Conservation (phyloP, 2,329 filamentous ascomycete species). For the Diplodia corticola region DNA sequence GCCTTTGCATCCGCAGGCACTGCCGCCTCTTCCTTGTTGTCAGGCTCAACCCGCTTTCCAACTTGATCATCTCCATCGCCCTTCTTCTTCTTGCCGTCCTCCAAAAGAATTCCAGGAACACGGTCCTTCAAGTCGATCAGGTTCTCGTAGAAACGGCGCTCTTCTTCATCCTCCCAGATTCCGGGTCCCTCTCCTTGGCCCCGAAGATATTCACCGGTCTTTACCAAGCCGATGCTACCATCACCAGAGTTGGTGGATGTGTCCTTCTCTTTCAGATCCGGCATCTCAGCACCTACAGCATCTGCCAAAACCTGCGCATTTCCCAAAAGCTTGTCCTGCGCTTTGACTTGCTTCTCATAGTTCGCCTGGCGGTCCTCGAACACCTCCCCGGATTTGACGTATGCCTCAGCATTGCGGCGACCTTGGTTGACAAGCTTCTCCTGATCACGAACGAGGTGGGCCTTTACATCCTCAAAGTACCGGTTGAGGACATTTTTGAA, state of each 20-base stretch:
- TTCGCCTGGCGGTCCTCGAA: conserved; percentile 96
- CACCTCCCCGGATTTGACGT: conserved; percentile 96
- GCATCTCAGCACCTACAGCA: conserved; percentile 87
- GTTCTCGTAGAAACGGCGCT: conserved; percentile 97
- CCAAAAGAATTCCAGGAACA: conserved; percentile 87
- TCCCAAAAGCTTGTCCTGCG: conserved; percentile 83
- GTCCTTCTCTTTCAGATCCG: conserved; percentile 83
- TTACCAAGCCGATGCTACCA: conserved; percentile 86
- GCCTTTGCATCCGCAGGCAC: conserved; percentile 50
- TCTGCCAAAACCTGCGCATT: conserved; percentile 93
- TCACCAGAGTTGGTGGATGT: conserved; percentile 64
- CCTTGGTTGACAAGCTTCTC: conserved; percentile 84
- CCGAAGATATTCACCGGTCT: conserved; percentile 88
- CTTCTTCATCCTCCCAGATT: conserved; percentile 98
- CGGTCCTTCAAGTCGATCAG: conserved; percentile 93
- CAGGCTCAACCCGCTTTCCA: conserved; percentile 68
- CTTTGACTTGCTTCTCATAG: conserved; percentile 90
- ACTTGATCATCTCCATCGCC: conserved; percentile 75
- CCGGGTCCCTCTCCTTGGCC: conserved; percentile 87
- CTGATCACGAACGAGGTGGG: conserved; percentile 86
- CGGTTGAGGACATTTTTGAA: conserved; percentile 83
- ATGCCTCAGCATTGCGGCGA: conserved; percentile 93
- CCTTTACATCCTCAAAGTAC: conserved; percentile 92
- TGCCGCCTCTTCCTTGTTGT: conserved; percentile 37
- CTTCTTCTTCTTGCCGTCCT: conserved; percentile 95